Evolutionary conservation across 2,329 filamentous ascomycete species (phyloP).

Genomic region (Metarhizium humberi): DNA sequence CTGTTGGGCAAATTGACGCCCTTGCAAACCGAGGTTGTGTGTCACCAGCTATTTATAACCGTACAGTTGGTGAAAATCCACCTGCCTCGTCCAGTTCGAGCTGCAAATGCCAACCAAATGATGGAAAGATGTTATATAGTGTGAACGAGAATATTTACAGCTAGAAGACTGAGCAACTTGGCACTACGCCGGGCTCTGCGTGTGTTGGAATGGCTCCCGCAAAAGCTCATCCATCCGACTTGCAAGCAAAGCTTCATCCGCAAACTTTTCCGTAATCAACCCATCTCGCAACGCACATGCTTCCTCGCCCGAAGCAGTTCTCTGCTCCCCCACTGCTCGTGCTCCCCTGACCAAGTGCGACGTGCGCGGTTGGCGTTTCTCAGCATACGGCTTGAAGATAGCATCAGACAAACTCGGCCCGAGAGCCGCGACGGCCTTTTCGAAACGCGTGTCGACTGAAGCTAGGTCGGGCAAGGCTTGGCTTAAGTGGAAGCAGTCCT

Average conservation of each 20-base stretch:
- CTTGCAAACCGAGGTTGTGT: too few species aligned
- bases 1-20: too few species aligned
- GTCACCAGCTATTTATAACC: too few species aligned
- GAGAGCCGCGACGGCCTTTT: not conserved
- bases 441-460: not conserved
- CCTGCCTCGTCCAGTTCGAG: too few species aligned
- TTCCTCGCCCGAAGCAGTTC: not conserved
- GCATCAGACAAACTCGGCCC: not conserved
- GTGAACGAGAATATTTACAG: not conserved
- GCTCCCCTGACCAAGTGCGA: not conserved
- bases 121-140: not conserved
- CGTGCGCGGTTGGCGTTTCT: not conserved
- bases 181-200: not conserved
- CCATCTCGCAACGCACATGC: not conserved
- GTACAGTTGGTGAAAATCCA: too few species aligned
- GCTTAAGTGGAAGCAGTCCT: not conserved
- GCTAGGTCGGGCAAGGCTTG: not conserved
- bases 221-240: not conserved
- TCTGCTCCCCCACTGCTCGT: not conserved
- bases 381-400: not conserved
- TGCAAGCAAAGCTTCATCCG: not conserved
- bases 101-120: too few species aligned
- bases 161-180: too few species aligned
- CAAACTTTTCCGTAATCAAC: not conserved
- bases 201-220: not conserved